Evolutionary conservation across 495 filamentous ascomycete genomes (phyloP), one percentile per base, ranked within the genome.

Genomic region (Apodospora peruviana): DNA sequence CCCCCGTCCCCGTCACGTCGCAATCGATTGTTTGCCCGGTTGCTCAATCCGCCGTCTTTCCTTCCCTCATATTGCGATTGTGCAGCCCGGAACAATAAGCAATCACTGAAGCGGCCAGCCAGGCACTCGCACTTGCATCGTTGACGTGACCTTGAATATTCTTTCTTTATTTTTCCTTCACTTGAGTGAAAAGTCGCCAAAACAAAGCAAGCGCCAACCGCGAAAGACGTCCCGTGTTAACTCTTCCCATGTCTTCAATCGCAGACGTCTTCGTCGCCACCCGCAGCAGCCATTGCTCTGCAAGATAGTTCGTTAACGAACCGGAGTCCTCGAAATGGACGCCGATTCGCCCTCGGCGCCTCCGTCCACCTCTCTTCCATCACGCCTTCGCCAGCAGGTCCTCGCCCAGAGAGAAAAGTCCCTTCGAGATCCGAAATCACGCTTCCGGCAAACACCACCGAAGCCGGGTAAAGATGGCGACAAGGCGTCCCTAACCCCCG

Each of bases 171-270:
- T n/a, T n/a, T n/a, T n/a, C n/a, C n/a, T n/a, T n/a, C n/a, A n/a
- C n/a, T n/a, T n/a, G n/a, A n/a, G n/a, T n/a, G n/a, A n/a, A n/a
- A n/a, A n/a, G 5, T 40, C 18, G 37, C 37, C 37, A 40, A 40
- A 40, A 32, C 27, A 7, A 32, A 32, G 7, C 7, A 32, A 32
- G 7, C 27, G 7, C 7, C 27, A 32, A 32, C 14, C 27, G 14
- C 20, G 18, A 17, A 24, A 35, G 27, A 40, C 32, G 17, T n/a
- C 17, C 23, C 39, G 34, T 51, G 40, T 49, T 60, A 40, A 60
- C 53, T 20, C 50, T 58, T n/a, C n/a, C 54, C 49, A 65, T 65
- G 62, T 53, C 59, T 60, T 38, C 40, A 22, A 34, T 48, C 45
- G 42, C 45, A 60, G 62, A 55, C 43, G 34, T 48, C 32, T 36